Conservation (phyloP, 1,284 basidiomycete species). For the Ustilago loliicola region DNA sequence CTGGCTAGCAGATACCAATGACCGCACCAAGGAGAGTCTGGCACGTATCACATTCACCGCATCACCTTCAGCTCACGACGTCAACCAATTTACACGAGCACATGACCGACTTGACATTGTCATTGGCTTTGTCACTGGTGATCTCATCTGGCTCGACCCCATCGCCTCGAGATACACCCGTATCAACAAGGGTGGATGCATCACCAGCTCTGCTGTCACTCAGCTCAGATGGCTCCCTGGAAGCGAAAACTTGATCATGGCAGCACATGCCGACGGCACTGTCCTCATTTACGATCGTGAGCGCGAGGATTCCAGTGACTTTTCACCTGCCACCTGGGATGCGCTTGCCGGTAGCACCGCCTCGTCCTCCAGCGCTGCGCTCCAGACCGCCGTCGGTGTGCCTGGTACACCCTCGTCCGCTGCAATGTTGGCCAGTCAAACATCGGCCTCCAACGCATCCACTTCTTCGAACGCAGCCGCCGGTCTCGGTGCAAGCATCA, state of each 20-base stretch:
- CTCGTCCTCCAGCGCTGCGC: constrained; percentile 33
- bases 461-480: constrained; percentile 16
- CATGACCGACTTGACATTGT: constrained; percentile 87
- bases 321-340: constrained; percentile 37
- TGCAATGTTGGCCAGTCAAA: constrained; percentile 45
- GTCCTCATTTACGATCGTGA: constrained; percentile 89
- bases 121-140: constrained; percentile 91
- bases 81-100: constrained; percentile 83
- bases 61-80: constrained; percentile 83
- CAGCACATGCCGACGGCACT: constrained; percentile 89
- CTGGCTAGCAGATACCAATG: constrained; percentile 56
- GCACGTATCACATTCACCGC: constrained; percentile 83
- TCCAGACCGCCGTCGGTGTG: constrained; percentile 17
- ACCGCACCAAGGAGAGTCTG: constrained; percentile 74
- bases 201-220: constrained; percentile 83
- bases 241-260: constrained; percentile 81
- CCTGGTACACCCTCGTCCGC: constrained; percentile 30
- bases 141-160: constrained; percentile 83
- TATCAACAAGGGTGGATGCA: constrained; percentile 89
- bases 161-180: constrained; percentile 86
- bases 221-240: constrained; percentile 89
- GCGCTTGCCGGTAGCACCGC: constrained; percentile 22
- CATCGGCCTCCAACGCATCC: constrained; percentile 31
- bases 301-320: constrained; percentile 79
- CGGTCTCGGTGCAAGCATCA: constrained; percentile 17